Evolutionary conservation across 1,284 basidiomycete genomes (phyloP).

Genomic region (Blastosporella zonata): DNA sequence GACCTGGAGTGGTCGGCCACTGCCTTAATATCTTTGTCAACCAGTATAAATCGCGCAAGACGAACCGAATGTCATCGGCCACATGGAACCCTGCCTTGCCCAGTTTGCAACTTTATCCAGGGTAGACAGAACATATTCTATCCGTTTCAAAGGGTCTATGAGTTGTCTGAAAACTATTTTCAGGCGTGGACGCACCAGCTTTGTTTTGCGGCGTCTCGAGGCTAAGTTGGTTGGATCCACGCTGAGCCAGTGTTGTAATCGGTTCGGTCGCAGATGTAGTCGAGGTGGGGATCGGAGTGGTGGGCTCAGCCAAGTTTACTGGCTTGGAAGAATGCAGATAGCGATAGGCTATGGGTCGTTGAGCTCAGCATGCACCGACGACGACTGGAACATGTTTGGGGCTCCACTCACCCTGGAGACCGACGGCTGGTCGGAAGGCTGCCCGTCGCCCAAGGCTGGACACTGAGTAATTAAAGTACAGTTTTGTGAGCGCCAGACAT

Average conservation of each 20-base stretch:
- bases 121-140: conserved; percentile 96
- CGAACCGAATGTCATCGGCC: conserved; percentile 97
- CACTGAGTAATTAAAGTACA: conserved; percentile 28
- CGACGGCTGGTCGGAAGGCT: conserved; percentile 43
- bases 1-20: conserved; percentile 48
- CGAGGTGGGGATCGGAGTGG: conserved; percentile 35
- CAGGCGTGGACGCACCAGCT: conserved; percentile 60
- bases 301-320: conserved; percentile 34
- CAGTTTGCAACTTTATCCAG: conserved; percentile 98
- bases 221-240: conserved; percentile 79
- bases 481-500: conserved; percentile 2
- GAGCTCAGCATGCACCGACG: conserved; percentile 5
- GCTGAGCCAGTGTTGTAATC: conserved; percentile 66
- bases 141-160: not conserved
- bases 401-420: conserved; percentile 39
- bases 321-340: conserved; percentile 53
- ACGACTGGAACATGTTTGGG: not conserved
- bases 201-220: conserved; percentile 88
- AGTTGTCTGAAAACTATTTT: not conserved
- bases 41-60: conserved; percentile 4
- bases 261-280: conserved; percentile 49
- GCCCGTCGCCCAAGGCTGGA: conserved; percentile 42
- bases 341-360: conserved; percentile 42
- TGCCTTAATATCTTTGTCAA: not conserved
- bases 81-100: conserved; percentile 97